A percentile compares a stretch with the other conserved stretches of the same genome.
Evolutionary conservation across 805 yeast species (phyloP).

Genomic region (Yueomyces sp.): DNA sequence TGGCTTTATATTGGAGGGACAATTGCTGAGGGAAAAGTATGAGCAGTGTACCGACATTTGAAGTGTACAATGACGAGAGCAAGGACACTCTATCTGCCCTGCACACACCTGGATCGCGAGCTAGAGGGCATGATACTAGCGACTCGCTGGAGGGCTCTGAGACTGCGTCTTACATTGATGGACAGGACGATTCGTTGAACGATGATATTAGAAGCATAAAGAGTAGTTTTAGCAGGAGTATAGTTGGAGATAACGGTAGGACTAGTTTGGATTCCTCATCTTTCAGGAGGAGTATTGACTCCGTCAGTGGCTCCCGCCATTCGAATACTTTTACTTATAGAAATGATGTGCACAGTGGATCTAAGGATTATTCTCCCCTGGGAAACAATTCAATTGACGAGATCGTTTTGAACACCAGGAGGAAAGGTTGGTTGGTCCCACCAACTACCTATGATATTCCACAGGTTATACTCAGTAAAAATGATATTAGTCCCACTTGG

Average conservation of each 20-base stretch:
- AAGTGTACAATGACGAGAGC: no score
- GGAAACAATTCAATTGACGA: constrained; percentile 58
- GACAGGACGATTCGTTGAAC: constrained; percentile 17
- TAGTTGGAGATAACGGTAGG: constrained; percentile 11
- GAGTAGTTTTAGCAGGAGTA: background rate
- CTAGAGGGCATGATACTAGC: no score
- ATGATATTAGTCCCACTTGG: constrained; percentile 30
- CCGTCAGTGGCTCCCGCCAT: constrained; percentile 13
- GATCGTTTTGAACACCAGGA: constrained; percentile 35
- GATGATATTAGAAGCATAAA: constrained; percentile 22
- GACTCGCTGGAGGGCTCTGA: no score
- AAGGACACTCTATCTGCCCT: no score
- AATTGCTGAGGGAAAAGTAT: no score
- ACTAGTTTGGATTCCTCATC: constrained; percentile 15
- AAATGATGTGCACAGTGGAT: constrained; percentile 17
- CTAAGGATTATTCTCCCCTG: constrained; percentile 23
- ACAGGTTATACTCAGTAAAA: constrained; percentile 49
- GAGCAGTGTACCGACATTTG: no score
- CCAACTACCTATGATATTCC: constrained; percentile 84
- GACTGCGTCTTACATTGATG: constrained; percentile 4
- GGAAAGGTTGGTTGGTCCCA: constrained; percentile 30
- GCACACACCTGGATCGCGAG: no score
- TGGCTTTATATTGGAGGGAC: no score
- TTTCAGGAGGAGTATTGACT: constrained; percentile 22
- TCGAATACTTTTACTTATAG: constrained; percentile 10